Base-by-base conservation (phyloP, 768 basidiomycete species). In the Tulasnella sp. region DNA sequence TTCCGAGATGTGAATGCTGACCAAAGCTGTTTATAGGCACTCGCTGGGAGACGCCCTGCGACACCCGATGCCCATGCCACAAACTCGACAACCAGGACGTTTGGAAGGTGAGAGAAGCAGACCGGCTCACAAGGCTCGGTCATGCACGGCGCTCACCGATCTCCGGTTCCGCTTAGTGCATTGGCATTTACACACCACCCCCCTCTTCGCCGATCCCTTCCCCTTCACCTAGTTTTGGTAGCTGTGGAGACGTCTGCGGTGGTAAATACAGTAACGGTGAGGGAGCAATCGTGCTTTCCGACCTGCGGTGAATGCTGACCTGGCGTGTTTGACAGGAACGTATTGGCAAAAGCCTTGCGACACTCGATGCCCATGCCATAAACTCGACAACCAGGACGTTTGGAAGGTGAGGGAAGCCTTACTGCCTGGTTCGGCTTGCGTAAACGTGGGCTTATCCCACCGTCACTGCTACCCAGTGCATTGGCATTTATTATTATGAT, bases 101-200 rank as follows among this genome's bases (percentile, higher is more conserved):
- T 34, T 69, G 64, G 64, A 69, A 37, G 64, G 64, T 69, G 14
- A 69, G 28, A n/a, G n/a, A n/a, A n/a, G n/a, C n/a, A n/a, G n/a
- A n/a, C n/a, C n/a, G n/a, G n/a, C n/a, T n/a, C n/a, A n/a, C n/a
- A n/a, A n/a, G n/a, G n/a, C n/a, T n/a, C n/a, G n/a, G n/a, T n/a
- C n/a, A n/a, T n/a, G n/a, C n/a, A n/a, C n/a, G n/a, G n/a, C n/a
- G n/a, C n/a, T n/a, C n/a, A n/a, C n/a, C n/a, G n/a, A n/a, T n/a
- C n/a, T n/a, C n/a, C n/a, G n/a, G n/a, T n/a, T n/a, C n/a, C n/a
- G n/a, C n/a, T n/a, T n/a, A n/a, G n/a, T n/a, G n/a, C n/a, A n/a
- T n/a, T n/a, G n/a, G n/a, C n/a, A n/a, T n/a, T n/a, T n/a, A n/a
- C n/a, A n/a, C n/a, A 54, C 50, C 50, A 54, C 50, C 24, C 3